These are phyloP conservation scores for Spinacia oleracea DNA, from an alignment of 179 eudicot species.

Conservation along the genomic window DNA sequence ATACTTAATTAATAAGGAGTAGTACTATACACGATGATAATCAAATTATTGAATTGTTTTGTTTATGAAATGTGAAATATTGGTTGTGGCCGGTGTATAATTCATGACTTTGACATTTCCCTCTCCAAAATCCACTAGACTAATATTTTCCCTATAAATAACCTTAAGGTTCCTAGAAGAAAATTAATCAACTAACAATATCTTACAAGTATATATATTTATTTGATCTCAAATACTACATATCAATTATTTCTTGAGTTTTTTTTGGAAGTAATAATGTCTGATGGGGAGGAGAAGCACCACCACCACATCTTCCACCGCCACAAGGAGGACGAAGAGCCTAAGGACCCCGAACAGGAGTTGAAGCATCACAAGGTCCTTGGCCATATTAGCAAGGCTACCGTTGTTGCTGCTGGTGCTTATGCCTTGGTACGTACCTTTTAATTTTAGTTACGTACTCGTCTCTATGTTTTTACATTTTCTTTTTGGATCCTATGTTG, in stretches of 20 bases:
- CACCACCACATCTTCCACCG: constrained; percentile 24
- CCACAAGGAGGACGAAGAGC: constrained; percentile 27
- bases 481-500: too few species aligned
- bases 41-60: background rate
- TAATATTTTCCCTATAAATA: too few species aligned
- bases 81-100: too few species aligned
- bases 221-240: background rate
- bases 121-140: constrained; percentile 1
- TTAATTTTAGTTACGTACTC: too few species aligned
- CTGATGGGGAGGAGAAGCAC: constrained; percentile 24
- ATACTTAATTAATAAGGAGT: too few species aligned
- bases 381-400: constrained; percentile 18
- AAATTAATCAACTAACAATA: background rate
- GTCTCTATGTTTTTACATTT: too few species aligned
- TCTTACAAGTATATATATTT: too few species aligned
- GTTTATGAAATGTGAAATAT: background rate
- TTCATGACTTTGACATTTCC: background rate
- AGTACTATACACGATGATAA: background rate
- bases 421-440: constrained; percentile 29
- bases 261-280: too few species aligned
- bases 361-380: constrained; percentile 31
- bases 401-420: constrained; percentile 30
- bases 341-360: constrained; percentile 26
- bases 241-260: background rate
- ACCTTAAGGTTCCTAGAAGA: constrained; percentile 2